Evolutionary conservation across 2,329 filamentous ascomycete species (phyloP).

Genomic region (Botrytis elliptica): DNA sequence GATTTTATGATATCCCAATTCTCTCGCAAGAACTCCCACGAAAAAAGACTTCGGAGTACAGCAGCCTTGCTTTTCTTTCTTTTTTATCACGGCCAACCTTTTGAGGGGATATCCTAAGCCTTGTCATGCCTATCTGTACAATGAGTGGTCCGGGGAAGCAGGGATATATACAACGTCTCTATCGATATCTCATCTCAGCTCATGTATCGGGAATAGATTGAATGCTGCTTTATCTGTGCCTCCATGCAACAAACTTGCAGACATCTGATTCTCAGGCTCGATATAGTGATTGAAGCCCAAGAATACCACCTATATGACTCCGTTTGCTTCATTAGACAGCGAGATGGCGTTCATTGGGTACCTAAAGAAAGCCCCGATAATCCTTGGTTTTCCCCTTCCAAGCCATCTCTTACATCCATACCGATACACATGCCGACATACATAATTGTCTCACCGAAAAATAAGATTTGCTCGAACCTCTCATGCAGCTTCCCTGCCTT

Average conservation of each 20-base stretch:
- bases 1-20: neutral
- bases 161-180: constrained; percentile 5
- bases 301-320: neutral
- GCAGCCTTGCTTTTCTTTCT: neutral
- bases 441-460: constrained; percentile 4
- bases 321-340: constrained; percentile 12
- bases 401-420: neutral
- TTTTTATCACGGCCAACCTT: constrained; percentile 8
- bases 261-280: neutral
- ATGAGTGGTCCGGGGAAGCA: constrained; percentile 22
- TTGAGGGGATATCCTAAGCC: neutral
- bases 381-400: constrained; percentile 12
- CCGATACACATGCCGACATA: neutral
- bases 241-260: neutral
- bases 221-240: constrained; percentile 14
- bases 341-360: constrained; percentile 7
- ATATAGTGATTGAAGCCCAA: constrained; percentile 14
- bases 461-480: constrained; percentile 5
- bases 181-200: constrained; percentile 5
- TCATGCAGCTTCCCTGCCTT: constrained; percentile 7
- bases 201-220: neutral
- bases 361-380: neutral
- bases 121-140: neutral
- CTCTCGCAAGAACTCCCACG: neutral
- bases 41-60: neutral